Percentiles rank a stretch among this genome's conserved stretches.
phyloP scores from a whole-genome alignment of 176 grass and related monocot genomes.

The Tuctoria greenei region DNA sequence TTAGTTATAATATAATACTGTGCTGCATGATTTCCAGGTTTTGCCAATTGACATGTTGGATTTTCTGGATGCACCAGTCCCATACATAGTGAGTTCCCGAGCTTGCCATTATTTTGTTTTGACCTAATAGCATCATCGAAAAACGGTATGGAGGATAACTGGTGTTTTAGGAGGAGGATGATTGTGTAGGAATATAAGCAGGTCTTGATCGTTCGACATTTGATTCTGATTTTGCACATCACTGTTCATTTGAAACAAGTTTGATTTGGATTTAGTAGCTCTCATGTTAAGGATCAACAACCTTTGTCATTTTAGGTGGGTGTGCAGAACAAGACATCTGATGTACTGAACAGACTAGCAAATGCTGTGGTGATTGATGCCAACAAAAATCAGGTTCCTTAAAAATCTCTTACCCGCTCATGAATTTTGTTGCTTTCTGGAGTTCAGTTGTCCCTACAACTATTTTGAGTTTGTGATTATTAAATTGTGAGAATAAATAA shows the following conservation, averaged over 20 bases:
- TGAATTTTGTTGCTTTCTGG: slow-evolving; percentile 3
- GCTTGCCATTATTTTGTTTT: too few relatives aligned
- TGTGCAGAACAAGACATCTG: slow-evolving; percentile 73
- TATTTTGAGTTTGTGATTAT: neutral
- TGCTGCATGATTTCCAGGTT: slow-evolving; percentile 55
- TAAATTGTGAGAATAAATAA: neutral
- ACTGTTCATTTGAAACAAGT: too few relatives aligned
- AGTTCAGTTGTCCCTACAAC: neutral
- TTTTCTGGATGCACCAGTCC: slow-evolving; percentile 98
- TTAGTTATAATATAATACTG: slow-evolving; percentile 26
- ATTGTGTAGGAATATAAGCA: too few relatives aligned
- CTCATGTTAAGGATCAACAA: neutral
- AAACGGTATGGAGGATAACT: too few relatives aligned
- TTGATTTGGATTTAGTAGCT: slow-evolving; percentile 10
- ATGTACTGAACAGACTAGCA: slow-evolving; percentile 65
- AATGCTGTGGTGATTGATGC: slow-evolving; percentile 80
- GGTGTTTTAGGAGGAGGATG: too few relatives aligned
- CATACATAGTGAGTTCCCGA: slow-evolving; percentile 92
- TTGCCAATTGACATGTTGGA: slow-evolving; percentile 93
- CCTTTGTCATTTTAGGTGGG: slow-evolving; percentile 63
- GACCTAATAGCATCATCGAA: too few relatives aligned
- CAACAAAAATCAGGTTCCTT: slow-evolving; percentile 88
- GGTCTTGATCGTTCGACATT: neutral
- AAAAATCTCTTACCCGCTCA: neutral
- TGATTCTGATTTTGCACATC: slow-evolving; percentile 22